phyloP scores from a whole-genome alignment of 768 basidiomycete genomes.

The Butyriboletus loyo region DNA sequence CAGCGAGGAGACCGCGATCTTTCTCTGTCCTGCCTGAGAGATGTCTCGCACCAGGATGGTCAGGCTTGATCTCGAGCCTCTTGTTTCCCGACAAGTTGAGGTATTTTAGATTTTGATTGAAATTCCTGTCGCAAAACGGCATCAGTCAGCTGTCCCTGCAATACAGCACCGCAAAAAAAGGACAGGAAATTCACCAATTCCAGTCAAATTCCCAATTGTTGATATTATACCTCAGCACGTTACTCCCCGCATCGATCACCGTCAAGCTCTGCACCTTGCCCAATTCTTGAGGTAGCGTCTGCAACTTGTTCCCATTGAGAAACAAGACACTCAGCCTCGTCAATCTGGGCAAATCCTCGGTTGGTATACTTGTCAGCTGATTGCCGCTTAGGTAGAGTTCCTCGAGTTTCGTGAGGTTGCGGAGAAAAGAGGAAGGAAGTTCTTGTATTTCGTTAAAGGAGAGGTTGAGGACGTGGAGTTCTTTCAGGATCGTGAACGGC shows the following conservation, averaged over 20 bases:
- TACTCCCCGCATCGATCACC: constrained; percentile 90
- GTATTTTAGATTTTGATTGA: constrained; percentile 89
- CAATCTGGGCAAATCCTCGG: constrained; percentile 79
- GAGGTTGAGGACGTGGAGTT: constrained; percentile 81
- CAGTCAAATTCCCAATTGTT: constrained; percentile 99
- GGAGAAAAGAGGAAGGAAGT: constrained; percentile 74
- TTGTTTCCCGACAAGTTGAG: constrained; percentile 98
- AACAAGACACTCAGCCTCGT: constrained; percentile 71
- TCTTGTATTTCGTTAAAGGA: constrained; percentile 95
- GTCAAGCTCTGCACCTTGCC: constrained; percentile 75
- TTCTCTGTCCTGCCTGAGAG: constrained; percentile 18
- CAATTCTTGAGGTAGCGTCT: constrained; percentile 88
- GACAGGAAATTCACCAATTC: constrained; percentile 73
- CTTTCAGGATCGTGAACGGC: constrained; percentile 69
- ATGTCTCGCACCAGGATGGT: constrained; percentile 36
- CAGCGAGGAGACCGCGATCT: constrained; percentile 53
- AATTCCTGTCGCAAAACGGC: constrained; percentile 64
- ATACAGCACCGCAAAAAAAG: not conserved
- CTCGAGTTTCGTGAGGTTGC: constrained; percentile 65
- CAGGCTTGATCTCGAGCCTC: constrained; percentile 89
- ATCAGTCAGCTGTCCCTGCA: not conserved
- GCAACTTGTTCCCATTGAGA: constrained; percentile 90
- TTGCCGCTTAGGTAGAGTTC: constrained; percentile 96
- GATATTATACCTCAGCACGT: constrained; percentile 93
- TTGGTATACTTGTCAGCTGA: constrained; percentile 83